Evolutionary conservation across 75 land plant genomes (phyloP).

Genomic region (Selaginella tamariscina): DNA sequence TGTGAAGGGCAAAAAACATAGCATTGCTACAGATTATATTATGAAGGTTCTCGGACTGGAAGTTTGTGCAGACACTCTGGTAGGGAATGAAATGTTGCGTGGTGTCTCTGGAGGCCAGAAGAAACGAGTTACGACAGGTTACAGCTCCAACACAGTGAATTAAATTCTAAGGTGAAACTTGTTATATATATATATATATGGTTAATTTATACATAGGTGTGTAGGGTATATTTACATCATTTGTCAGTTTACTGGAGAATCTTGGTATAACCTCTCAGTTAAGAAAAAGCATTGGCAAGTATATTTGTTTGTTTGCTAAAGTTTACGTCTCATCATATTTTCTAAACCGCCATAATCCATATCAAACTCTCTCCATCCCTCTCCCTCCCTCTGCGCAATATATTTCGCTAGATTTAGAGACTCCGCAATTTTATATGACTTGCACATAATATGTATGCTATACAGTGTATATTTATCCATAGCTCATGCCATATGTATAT

Average conservation of each 20-base stretch:
- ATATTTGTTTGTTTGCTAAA: not conserved
- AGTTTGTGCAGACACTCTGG: slow-evolving; percentile 32
- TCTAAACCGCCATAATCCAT: too few relatives aligned
- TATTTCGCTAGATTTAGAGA: not conserved
- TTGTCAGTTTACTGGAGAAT: slow-evolving; percentile 20
- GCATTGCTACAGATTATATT: slow-evolving; percentile 63
- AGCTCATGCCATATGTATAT: too few relatives aligned
- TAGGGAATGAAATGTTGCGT: slow-evolving; percentile 40
- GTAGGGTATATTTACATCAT: slow-evolving; percentile 11
- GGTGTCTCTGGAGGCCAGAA: slow-evolving; percentile 56
- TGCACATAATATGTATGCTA: too few relatives aligned
- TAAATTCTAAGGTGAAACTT: slow-evolving; percentile 26
- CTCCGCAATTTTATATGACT: not conserved
- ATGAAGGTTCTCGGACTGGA: slow-evolving; percentile 57
- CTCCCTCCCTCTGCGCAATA: too few relatives aligned
- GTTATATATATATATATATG: slow-evolving; percentile 23
- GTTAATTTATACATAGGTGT: slow-evolving; percentile 18
- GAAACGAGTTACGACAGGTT: slow-evolving; percentile 52
- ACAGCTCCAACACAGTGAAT: not conserved
- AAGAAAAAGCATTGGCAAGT: not conserved
- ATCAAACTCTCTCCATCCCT: too few relatives aligned
- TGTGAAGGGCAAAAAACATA: slow-evolving; percentile 44
- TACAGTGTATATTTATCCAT: too few relatives aligned
- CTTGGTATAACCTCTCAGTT: slow-evolving; percentile 24
- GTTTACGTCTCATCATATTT: slow-evolving; percentile 7